Evolutionary conservation across 257 asterid species (phyloP).

Genomic region (Solanum virginianum): DNA sequence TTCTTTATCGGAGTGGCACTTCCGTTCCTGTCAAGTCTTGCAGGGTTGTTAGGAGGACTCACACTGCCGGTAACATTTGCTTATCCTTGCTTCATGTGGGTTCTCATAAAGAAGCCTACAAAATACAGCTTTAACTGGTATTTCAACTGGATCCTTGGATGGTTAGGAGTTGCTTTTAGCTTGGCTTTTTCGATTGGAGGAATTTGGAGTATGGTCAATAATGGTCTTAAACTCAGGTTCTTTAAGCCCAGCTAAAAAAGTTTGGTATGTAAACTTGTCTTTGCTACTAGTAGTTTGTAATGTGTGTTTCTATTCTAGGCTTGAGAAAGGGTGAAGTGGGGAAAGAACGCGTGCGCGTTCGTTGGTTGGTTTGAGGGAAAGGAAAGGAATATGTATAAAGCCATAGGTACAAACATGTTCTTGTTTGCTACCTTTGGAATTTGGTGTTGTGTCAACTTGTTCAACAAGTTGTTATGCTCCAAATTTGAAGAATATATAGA

Average conservation of each 20-base stretch:
- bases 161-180: constrained; percentile 90
- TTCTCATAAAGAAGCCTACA: constrained; percentile 64
- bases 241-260: constrained; percentile 55
- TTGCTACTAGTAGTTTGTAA: not conserved
- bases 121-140: constrained; percentile 87
- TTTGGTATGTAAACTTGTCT: not conserved
- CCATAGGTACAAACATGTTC: not conserved
- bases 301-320: not conserved
- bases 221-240: constrained; percentile 75
- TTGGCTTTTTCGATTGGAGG: constrained; percentile 93
- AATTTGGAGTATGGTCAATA: constrained; percentile 91
- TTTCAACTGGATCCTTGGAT: constrained; percentile 74
- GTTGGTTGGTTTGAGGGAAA: not conserved
- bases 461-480: not conserved
- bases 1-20: constrained; percentile 88
- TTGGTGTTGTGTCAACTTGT: not conserved
- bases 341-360: not conserved
- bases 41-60: constrained; percentile 87
- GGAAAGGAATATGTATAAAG: not conserved
- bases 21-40: constrained; percentile 90
- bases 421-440: not conserved
- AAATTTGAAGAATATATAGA: not conserved
- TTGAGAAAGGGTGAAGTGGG: not conserved
- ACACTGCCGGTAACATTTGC: constrained; percentile 98
- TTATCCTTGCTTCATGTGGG: constrained; percentile 99